Evolutionary conservation across 139 green algal genomes (phyloP).

Genomic region (Tetraselmis chui): DNA sequence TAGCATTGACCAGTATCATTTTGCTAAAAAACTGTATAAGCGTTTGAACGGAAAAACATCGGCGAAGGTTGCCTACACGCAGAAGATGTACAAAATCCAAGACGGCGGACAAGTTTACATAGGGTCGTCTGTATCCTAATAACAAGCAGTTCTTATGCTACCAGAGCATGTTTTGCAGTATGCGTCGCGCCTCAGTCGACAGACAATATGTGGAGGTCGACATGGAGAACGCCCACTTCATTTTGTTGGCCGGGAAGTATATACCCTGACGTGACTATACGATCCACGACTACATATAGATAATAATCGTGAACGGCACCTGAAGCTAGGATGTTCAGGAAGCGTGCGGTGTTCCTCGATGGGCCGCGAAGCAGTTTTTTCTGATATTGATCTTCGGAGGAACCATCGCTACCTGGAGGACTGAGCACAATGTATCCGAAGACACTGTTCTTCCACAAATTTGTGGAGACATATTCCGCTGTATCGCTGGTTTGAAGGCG

Average conservation of each 20-base stretch:
- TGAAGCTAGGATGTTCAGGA: background rate
- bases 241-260: background rate
- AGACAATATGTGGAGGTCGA: background rate
- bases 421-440: background rate
- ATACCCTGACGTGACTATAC: too few relatives aligned
- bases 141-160: background rate
- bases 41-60: background rate
- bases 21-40: background rate
- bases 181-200: background rate
- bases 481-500: background rate
- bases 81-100: background rate
- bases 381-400: background rate
- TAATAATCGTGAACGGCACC: background rate
- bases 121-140: background rate
- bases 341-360: background rate
- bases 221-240: background rate
- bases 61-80: background rate
- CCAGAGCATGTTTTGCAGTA: background rate
- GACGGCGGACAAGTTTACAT: background rate
- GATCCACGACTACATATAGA: background rate
- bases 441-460: background rate
- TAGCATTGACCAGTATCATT: background rate
- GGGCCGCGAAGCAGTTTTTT: background rate
- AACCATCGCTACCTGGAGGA: background rate
- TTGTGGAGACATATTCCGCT: background rate